Evolutionary conservation across 2,329 filamentous ascomycete genomes (phyloP), one percentile per base, ranked within the genome.

Genomic region (Cladophialophora yegresii): DNA sequence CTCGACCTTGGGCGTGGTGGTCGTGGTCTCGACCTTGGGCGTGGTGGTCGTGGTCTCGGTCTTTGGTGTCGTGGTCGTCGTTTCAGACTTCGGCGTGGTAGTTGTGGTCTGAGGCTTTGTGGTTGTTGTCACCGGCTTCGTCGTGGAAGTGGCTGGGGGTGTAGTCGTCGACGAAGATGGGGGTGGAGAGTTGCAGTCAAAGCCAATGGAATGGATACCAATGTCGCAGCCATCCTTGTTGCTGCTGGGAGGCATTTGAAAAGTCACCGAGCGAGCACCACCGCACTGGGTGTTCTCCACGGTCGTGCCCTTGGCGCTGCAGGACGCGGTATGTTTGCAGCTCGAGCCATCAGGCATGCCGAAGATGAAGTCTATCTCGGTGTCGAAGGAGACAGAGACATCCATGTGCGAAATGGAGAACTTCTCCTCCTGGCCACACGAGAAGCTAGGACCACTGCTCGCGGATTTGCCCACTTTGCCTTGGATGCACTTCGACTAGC

Each of bases 221-320:
- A 96, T 83, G 71, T 84, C 83, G 81, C 91, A 95, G 72, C 82
- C 78, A 75, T 86, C 82, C 65, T 80, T 75, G 73, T 83, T 82
- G 67, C 75, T 77, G 59, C 83, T 76, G 68, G 85, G 79, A 74
- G 88, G 85, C 64, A 85, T 77, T 69, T 82, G 80, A 75, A 97
- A 87, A 61, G 85, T 87, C 67, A 97, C 92, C 63, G 86, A 87
- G 75, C 84, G 91, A 69, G 93, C 93, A 78, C 93, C 93, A 85
- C 92, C 93, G 76, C 93, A 98, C 83, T 97, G 92, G 66, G 82
- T 86, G 85, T 97, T 97, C 79, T 86, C 80, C 72, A 97, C 83
- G 54, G 84, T 85, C 64, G 86, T 88, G 72, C 91, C 91, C 16
- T 83, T 80, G 61, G 83, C 80, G 69, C 82, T 85, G 85, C 91